Base-by-base conservation (phyloP, 352 stramenopile species). In the Phytopythium litorale region DNA sequence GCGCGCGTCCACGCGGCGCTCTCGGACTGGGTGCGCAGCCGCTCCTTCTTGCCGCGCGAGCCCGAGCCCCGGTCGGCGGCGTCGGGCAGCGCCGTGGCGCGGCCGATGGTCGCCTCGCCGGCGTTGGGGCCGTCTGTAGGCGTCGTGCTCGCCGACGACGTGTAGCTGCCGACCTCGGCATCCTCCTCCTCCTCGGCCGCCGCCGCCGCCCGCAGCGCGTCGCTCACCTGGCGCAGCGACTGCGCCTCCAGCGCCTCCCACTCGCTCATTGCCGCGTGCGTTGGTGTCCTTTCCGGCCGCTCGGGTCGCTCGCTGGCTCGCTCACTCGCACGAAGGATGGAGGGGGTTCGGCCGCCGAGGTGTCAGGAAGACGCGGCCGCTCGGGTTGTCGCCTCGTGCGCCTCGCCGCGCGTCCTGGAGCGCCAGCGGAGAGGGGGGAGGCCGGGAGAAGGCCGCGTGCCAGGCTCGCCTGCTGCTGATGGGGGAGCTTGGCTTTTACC, bases 1-100 rank as follows among this genome's bases (percentile, higher is more conserved):
- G 84, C 76, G 67, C 84, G 74, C 28, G 81, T 84, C 84, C 84
- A 93, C 33, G 73, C 79, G 0, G 84, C 80, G 49, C 84, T 85
- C 60, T 93, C 84, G 0, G 81, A 91, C 65, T 91, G 84, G 23
- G 84, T 93, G n/a, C 84, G 84, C 46, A 83, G 50, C 23, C 82
- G 76, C 65, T 84, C 78, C 61, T 91, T 89, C 53, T 77, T 75
- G 58, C 55, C 28, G 15, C 55, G 37, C 23, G 55, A 28, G 18
- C 42, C 16, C 4, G 33, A 28, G 12, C 42, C 16, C 8, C 56
- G 35, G 25, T 9, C 11, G 3, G 33, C n/a, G 58, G 54, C 58
- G 13, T 56, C 54, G 18, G 58, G 60, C 42, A 62, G 46, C 45
- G 58, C 32, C 21, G 62, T 59, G 23, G 63, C 53, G 28, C 48